These are phyloP conservation scores for Kernera saxatilis DNA, from an alignment of 345 rosid species.

Conservation along the genomic window DNA sequence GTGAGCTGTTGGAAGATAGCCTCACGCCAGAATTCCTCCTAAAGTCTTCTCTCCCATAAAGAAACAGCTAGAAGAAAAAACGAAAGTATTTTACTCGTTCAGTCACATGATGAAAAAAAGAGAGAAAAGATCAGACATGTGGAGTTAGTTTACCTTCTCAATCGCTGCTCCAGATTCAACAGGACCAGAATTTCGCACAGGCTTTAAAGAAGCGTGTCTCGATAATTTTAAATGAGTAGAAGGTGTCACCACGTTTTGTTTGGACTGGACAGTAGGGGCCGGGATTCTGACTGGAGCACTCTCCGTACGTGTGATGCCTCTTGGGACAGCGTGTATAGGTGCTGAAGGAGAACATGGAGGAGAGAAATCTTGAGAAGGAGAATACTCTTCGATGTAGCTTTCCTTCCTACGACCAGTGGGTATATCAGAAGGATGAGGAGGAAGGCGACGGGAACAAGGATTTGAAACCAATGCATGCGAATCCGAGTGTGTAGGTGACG, in stretches of 20 bases:
- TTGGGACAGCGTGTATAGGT: constrained; percentile 42
- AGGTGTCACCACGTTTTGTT: constrained; percentile 49
- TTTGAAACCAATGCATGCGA: constrained; percentile 49
- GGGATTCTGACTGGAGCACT: constrained; percentile 86
- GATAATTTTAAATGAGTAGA: constrained; percentile 49
- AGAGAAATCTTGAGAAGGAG: constrained; percentile 56
- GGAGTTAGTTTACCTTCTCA: constrained; percentile 58
- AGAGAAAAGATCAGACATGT: constrained; percentile 1
- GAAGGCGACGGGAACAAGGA: constrained; percentile 46
- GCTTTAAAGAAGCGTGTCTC: constrained; percentile 37
- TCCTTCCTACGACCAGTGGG: constrained; percentile 42
- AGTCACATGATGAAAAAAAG: background rate
- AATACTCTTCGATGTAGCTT: constrained; percentile 46
- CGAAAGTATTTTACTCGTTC: background rate
- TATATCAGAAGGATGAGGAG: constrained; percentile 55
- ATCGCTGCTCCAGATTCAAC: constrained; percentile 36
- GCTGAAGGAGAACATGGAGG: constrained; percentile 71
- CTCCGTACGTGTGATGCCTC: constrained; percentile 55
- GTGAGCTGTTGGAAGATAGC: constrained; percentile 48
- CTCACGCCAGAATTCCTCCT: constrained; percentile 44
- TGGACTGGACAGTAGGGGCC: constrained; percentile 42
- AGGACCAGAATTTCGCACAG: constrained; percentile 37
- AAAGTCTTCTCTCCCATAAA: constrained; percentile 51
- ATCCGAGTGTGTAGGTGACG: constrained; percentile 80
- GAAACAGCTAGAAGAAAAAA: constrained; percentile 37